Evolutionary conservation across 352 stramenopile genomes (phyloP), one percentile per base, ranked within the genome.

Genomic region (Pythium rishiriense): DNA sequence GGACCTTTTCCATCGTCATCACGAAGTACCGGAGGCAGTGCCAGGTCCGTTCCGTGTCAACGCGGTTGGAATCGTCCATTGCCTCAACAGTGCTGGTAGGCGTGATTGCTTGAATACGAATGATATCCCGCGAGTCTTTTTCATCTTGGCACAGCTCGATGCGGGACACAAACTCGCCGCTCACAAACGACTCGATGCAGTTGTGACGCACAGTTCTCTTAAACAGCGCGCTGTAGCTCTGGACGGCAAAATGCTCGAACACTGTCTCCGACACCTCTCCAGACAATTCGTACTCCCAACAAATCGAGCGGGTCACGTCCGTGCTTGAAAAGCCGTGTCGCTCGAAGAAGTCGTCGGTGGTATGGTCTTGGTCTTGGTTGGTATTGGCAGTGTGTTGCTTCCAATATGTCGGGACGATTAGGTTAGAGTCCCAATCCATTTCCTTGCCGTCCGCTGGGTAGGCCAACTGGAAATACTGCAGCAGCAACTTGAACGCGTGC

Each of bases 351-450:
- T 45, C 54, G n/a, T 52, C 54, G 19, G 5, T 17, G 7, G 24
- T 4, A 11, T 17, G 28, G 17, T 26, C 19, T 2, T 56, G 17
- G 9, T n/a, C 11, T 3, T 29, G 26, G 22, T 43, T 24, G 19
- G 9, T 48, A 26, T n/a, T 47, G n/a, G 24, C 45, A 15, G 12
- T 10, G 2, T 37, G 21, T 21, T 47, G 45, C 21, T 66, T 56
- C 64, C 58, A 71, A 45, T 71, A 71, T 9, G 52, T 56, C 5
- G 64, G 64, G 19, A 71, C 64, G 33, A 71, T 71, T 1, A 71
- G 35, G 31, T 63, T 45, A 0, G 64, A 62, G 35, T 71, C 64
- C 56, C 52, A 63, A 12, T 66, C 45, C 64, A 71, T 66, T 15
- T 58, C 58, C 3, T 42, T 47, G 25, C 35, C 37, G 28, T 58